These are phyloP conservation scores for Emergomyces africanus DNA, from an alignment of 2,329 filamentous ascomycete genomes.

Conservation along the genomic window DNA sequence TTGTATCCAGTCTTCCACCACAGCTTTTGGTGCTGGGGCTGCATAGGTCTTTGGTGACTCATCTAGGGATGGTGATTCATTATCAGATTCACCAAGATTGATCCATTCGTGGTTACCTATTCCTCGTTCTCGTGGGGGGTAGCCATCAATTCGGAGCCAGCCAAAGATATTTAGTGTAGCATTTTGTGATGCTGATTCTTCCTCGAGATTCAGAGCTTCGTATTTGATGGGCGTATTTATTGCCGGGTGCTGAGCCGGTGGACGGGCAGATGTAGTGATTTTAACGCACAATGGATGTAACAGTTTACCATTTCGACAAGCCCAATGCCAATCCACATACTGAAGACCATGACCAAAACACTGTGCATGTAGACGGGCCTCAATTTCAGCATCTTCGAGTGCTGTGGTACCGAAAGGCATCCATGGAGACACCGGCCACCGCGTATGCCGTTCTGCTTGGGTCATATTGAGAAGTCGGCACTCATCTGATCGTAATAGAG, in stretches of 20 bases:
- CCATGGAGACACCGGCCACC: neutral
- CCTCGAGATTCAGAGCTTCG: neutral
- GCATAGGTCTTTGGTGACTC: neutral
- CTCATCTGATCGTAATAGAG: neutral
- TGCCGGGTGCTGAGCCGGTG: neutral
- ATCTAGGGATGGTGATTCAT: neutral
- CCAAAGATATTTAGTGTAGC: neutral
- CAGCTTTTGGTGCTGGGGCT: neutral
- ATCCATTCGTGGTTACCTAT: neutral
- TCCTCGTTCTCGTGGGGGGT: neutral
- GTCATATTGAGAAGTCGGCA: neutral
- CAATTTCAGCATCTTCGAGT: neutral
- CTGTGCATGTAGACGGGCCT: neutral
- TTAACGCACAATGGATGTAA: neutral
- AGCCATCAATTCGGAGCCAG: neutral
- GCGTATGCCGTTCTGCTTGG: neutral
- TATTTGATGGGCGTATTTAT: neutral
- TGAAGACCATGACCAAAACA: neutral
- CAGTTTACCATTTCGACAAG: neutral
- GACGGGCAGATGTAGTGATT: neutral
- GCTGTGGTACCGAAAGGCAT: neutral
- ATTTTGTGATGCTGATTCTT: neutral
- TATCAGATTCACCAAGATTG: neutral
- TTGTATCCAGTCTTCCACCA: neutral
- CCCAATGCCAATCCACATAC: neutral